Conservation (phyloP, 805 yeast species). For the Candida nanaspora region DNA sequence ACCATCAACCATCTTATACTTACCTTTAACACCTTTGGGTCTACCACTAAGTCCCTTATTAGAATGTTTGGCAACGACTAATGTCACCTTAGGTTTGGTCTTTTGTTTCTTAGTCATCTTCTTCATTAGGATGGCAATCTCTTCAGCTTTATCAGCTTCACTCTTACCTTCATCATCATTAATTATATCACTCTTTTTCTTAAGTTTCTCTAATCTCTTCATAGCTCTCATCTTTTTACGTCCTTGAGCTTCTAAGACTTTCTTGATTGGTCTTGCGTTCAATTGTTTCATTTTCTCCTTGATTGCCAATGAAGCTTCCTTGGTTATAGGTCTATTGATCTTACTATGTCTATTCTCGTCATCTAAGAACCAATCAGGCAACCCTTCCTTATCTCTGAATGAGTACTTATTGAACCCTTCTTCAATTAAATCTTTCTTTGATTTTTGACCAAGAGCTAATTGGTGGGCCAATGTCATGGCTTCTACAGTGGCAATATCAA, state of each 20-base stretch:
- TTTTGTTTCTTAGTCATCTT: conserved; percentile 67
- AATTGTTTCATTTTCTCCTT: conserved; percentile 70
- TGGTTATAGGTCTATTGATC: conserved; percentile 85
- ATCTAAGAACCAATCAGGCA: conserved; percentile 96
- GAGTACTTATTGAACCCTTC: conserved; percentile 91
- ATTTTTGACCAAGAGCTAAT: conserved; percentile 81
- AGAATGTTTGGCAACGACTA: conserved; percentile 80
- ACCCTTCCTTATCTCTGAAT: conserved; percentile 81
- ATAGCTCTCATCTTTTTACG: conserved; percentile 92
- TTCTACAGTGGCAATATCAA: conserved; percentile 85
- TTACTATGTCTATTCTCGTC: conserved; percentile 86
- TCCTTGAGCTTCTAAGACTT: conserved; percentile 96
- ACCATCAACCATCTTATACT: conserved; percentile 99
- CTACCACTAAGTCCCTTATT: conserved; percentile 88
- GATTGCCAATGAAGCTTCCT: conserved; percentile 80
- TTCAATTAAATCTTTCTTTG: conserved; percentile 78
- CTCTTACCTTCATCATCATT: conserved; percentile 82
- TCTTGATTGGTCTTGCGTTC: conserved; percentile 97
- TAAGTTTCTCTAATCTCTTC: conserved; percentile 76
- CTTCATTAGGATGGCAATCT: conserved; percentile 78
- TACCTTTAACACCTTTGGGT: conserved; percentile 95
- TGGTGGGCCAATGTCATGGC: conserved; percentile 98
- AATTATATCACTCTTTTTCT: conserved; percentile 87
- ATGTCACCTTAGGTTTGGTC: conserved; percentile 72
- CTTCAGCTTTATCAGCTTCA: conserved; percentile 92